Evolutionary conservation across 306 rosid species (phyloP).

Genomic region (Pyrus communis): DNA sequence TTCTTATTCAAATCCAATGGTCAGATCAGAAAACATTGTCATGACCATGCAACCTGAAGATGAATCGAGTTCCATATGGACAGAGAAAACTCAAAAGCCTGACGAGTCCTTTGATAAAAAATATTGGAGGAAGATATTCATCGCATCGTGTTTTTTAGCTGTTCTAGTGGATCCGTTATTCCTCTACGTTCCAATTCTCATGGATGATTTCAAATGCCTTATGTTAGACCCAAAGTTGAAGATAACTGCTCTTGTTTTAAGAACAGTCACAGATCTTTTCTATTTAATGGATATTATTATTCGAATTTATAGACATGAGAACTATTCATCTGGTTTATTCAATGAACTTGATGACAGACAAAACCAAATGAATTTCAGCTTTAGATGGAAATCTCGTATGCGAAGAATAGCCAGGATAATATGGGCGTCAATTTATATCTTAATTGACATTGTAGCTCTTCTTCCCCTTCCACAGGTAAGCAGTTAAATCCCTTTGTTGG

Average conservation of each 20-base stretch:
- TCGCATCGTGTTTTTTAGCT: slow-evolving; percentile 16
- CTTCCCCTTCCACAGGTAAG: slow-evolving; percentile 25
- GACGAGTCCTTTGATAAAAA: background rate
- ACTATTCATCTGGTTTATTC: background rate
- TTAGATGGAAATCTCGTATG: too few species aligned
- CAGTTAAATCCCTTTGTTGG: too few species aligned
- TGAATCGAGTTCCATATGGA: too few species aligned
- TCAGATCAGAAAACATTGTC: too few species aligned
- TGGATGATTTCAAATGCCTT: slow-evolving; percentile 10
- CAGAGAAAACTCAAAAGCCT: too few species aligned
- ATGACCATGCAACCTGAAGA: background rate
- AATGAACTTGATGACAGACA: too few species aligned
- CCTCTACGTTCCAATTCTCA: slow-evolving; percentile 24
- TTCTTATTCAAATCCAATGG: background rate
- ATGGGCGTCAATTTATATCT: background rate
- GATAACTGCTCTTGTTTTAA: background rate
- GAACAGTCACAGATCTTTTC: slow-evolving; percentile 19
- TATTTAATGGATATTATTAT: slow-evolving; percentile 15
- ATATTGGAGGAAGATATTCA: slow-evolving; percentile 2
- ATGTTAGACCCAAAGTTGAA: slow-evolving; percentile 15
- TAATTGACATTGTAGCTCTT: slow-evolving; percentile 26
- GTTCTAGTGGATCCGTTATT: slow-evolving; percentile 27
- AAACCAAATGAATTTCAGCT: too few species aligned
- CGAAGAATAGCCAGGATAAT: background rate
- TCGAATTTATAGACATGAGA: background rate